A percentile compares a stretch with the other conserved stretches of the same genome.
Evolutionary conservation across 2,329 filamentous ascomycete genomes (phyloP).

Genomic region (Penicillium sp.): DNA sequence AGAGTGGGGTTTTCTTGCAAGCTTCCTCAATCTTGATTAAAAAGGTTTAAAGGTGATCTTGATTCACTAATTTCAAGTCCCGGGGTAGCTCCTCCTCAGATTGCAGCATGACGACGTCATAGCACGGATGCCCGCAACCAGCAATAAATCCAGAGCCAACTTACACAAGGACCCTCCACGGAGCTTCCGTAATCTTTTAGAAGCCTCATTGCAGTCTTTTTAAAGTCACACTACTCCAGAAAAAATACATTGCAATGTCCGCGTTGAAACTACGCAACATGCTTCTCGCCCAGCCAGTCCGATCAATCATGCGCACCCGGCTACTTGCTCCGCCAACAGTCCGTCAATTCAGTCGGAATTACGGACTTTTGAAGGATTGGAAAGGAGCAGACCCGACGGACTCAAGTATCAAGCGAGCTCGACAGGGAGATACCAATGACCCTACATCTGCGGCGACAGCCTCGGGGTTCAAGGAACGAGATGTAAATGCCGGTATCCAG

Average conservation of each 20-base stretch:
- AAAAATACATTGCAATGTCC: conserved; percentile 8
- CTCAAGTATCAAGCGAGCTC: conserved; percentile 30
- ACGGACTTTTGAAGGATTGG: conserved; percentile 31
- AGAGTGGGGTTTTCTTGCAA: too few relatives aligned
- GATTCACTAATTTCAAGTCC: background rate
- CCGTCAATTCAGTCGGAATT: conserved; percentile 14
- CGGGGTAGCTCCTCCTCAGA: conserved; percentile 1
- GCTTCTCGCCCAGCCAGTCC: conserved; percentile 14
- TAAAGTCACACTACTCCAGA: conserved; percentile 10
- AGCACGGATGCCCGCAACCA: background rate
- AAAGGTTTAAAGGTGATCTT: background rate
- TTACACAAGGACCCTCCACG: background rate
- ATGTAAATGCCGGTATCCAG: conserved; percentile 27
- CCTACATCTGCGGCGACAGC: conserved; percentile 28
- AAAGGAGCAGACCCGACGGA: conserved; percentile 34
- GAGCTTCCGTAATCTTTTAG: background rate
- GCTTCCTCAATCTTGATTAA: too few relatives aligned
- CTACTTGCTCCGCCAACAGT: conserved; percentile 5
- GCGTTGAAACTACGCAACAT: conserved; percentile 10
- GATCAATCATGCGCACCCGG: conserved; percentile 14
- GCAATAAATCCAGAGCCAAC: background rate
- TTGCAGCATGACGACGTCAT: conserved; percentile 36
- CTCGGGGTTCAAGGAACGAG: conserved; percentile 33
- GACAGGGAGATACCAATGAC: conserved; percentile 35
- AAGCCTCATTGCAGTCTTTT: background rate